phyloP scores from a whole-genome alignment of 192 early-diverging fungal species.

The Coemansia sp. region DNA sequence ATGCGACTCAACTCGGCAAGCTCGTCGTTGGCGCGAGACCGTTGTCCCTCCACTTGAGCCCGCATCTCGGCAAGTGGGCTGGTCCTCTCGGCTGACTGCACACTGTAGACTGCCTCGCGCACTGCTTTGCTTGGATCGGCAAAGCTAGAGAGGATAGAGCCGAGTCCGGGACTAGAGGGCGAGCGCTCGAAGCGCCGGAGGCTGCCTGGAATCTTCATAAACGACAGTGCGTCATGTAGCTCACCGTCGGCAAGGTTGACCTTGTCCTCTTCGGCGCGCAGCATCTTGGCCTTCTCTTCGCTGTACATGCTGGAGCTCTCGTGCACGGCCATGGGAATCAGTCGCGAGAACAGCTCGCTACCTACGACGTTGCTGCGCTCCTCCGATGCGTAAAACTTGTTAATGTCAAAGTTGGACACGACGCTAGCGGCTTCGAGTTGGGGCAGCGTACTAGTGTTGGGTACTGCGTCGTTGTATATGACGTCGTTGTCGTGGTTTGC shows the following conservation, averaged over 20 bases:
- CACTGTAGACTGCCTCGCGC: conserved; percentile 59
- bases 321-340: conserved; percentile 93
- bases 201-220: conserved; percentile 79
- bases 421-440: conserved; percentile 64
- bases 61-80: conserved; percentile 60
- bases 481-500: conserved; percentile 92
- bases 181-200: conserved; percentile 75
- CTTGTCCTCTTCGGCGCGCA: conserved; percentile 75
- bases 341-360: conserved; percentile 78
- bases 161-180: conserved; percentile 28
- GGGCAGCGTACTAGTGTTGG: conserved; percentile 72
- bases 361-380: conserved; percentile 81
- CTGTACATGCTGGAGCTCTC: conserved; percentile 92
- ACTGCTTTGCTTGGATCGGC: conserved; percentile 61
- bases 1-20: conserved; percentile 64
- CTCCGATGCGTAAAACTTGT: conserved; percentile 71
- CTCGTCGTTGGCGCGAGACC: conserved; percentile 60
- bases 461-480: conserved; percentile 88
- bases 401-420: conserved; percentile 70
- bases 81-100: conserved; percentile 58
- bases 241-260: conserved; percentile 83
- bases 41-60: conserved; percentile 63
- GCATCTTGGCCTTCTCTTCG: conserved; percentile 92
- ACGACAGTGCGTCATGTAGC: conserved; percentile 75
- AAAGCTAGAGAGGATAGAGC: conserved; percentile 51